phyloP scores from a whole-genome alignment of 1,284 basidiomycete genomes.

The Pyrrhoderma noxium region DNA sequence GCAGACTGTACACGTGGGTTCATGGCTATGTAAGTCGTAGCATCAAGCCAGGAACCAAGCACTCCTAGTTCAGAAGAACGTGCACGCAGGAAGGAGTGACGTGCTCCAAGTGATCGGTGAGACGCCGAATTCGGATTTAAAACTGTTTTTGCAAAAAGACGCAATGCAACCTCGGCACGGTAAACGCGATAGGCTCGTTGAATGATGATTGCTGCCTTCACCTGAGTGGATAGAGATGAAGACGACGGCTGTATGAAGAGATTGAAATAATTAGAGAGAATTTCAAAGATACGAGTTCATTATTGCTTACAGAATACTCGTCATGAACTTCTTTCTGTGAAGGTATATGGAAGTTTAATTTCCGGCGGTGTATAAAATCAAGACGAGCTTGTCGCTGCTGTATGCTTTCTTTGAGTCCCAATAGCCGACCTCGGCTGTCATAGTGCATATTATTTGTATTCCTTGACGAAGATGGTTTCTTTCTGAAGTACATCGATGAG shows the following conservation, averaged over 20 bases:
- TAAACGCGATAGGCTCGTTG: slow-evolving; percentile 12
- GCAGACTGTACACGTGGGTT: not conserved
- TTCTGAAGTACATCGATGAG: too few relatives aligned
- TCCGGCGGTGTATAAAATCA: slow-evolving; percentile 7
- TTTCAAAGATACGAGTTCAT: not conserved
- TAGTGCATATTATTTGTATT: too few relatives aligned
- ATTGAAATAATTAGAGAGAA: not conserved
- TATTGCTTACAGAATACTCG: not conserved
- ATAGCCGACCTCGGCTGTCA: slow-evolving; percentile 5
- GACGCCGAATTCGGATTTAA: not conserved
- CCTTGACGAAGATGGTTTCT: too few relatives aligned
- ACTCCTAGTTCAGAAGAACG: slow-evolving; percentile 2
- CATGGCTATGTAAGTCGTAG: not conserved
- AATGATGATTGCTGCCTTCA: slow-evolving; percentile 11
- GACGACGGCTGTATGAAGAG: not conserved
- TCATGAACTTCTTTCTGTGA: not conserved
- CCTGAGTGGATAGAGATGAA: not conserved
- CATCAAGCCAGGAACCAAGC: not conserved
- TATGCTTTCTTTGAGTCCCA: slow-evolving; percentile 3
- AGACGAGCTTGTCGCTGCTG: slow-evolving; percentile 11
- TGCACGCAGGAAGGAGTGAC: not conserved
- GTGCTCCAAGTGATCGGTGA: not conserved
- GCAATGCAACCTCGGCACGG: not conserved
- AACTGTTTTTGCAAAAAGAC: not conserved
- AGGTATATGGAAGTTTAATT: not conserved